Conservation (phyloP, 345 rosid species). For the Boechera retrofracta region DNA sequence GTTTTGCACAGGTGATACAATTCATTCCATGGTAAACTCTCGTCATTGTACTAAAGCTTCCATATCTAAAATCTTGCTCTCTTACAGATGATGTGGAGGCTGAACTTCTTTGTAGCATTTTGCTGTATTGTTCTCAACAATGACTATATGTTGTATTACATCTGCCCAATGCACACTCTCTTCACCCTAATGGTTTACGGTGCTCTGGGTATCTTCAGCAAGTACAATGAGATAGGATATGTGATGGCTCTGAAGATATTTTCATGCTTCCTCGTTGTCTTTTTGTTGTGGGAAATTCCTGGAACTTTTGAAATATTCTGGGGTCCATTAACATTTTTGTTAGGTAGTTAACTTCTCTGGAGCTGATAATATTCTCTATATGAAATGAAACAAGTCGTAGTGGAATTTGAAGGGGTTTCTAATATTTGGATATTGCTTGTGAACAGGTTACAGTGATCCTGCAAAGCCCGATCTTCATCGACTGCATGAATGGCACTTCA, state of each 20-base stretch:
- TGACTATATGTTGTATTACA: constrained; percentile 92
- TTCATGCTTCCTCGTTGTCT: constrained; percentile 82
- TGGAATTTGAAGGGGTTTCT: neutral
- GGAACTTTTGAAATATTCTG: constrained; percentile 81
- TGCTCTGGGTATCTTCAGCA: constrained; percentile 84
- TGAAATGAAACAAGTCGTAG: neutral
- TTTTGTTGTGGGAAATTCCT: constrained; percentile 93
- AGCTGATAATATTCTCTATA: constrained; percentile 10
- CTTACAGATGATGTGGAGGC: constrained; percentile 99
- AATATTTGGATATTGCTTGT: constrained; percentile 25
- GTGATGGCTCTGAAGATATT: constrained; percentile 87
- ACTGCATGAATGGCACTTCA: constrained; percentile 93
- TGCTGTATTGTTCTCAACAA: constrained; percentile 92
- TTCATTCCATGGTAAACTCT: constrained; percentile 20
- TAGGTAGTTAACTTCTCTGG: constrained; percentile 57
- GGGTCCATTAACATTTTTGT: constrained; percentile 75
- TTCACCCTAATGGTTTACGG: constrained; percentile 96
- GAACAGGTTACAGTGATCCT: constrained; percentile 85
- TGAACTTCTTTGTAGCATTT: constrained; percentile 89
- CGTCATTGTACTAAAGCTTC: constrained; percentile 2
- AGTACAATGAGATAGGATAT: constrained; percentile 84
- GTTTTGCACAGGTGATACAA: constrained; percentile 80
- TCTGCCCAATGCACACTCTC: constrained; percentile 98
- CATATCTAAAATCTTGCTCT: constrained; percentile 30
- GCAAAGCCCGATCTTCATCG: constrained; percentile 87